Evolutionary conservation across 768 basidiomycete genomes (phyloP), one percentile per base, ranked within the genome.

Genomic region (Hemileccinum rubropunctum): DNA sequence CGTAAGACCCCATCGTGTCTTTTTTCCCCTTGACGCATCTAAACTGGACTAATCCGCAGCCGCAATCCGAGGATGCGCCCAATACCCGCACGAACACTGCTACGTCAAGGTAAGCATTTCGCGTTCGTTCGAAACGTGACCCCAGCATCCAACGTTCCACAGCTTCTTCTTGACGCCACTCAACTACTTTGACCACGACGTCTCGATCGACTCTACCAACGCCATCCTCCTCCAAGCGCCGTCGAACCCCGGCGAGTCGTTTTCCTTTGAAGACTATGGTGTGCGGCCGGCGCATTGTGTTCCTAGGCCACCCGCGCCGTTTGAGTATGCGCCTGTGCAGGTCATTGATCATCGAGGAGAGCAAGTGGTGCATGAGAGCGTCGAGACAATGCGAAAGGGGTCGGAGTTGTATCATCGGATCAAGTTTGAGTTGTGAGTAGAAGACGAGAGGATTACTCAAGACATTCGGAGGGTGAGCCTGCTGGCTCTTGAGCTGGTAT

Each of bases 141-240:
- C 28, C 17, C 39, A 12, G 8, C n/a, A 9, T 14, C 34, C n/a
- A 18, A 17, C 8, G 36, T 42, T 34, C 42, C 0, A 10, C 42
- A 81, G 80, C 57, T 80, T 85, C 61, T 68, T 82, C 50, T 62
- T 86, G 13, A 76, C 79, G 0, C 84, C 82, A 4, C 71, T 83
- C 56, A 85, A 85, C 64, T 85, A 78, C 70, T 82, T 82, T 63
- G 83, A 85, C 59, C 69, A 73, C 44, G 83, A 86, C 58, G 69
- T 81, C 46, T 80, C 82, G 12, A 74, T 83, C 67, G 82, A 83
- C 45, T 74, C 75, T 14, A 65, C 64, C 50, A 82, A 83, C 44
- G 76, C 80, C 17, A 72, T 83, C 47, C 57, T 81, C 11, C 65
- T 82, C 32, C 64, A 69, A 34, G 58, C 68, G 11, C 78, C 79